phyloP scores from a whole-genome alignment of 768 basidiomycete species.

The Cyathus striatus region DNA sequence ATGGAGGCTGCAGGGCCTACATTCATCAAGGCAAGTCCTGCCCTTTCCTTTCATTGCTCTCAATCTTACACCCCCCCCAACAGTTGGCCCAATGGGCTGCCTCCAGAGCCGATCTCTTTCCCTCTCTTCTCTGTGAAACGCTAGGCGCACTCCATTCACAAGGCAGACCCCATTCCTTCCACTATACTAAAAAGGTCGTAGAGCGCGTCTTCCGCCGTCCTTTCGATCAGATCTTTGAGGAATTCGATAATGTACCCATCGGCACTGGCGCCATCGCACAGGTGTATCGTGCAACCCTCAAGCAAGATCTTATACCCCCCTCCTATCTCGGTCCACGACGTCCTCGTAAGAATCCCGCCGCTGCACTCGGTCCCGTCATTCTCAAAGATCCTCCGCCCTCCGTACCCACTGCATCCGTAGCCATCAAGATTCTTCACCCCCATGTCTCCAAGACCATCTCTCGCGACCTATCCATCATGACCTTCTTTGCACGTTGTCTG shows the following conservation, averaged over 20 bases:
- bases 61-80: conserved; percentile 3
- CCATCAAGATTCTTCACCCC: conserved; percentile 95
- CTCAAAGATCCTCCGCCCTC: conserved; percentile 63
- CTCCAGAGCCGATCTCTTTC: conserved; percentile 91
- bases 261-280: conserved; percentile 99
- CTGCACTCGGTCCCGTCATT: conserved; percentile 45
- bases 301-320: conserved; percentile 78
- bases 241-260: conserved; percentile 82
- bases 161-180: conserved; percentile 74
- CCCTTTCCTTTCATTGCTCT: conserved; percentile 9
- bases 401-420: conserved; percentile 82
- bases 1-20: conserved; percentile 97
- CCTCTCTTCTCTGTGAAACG: conserved; percentile 75
- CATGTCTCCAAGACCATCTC: conserved; percentile 74
- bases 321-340: conserved; percentile 79
- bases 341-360: conserved; percentile 39
- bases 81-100: conserved; percentile 99
- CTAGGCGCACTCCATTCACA: conserved; percentile 87
- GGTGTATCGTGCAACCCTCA: conserved; percentile 82
- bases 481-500: conserved; percentile 79
- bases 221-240: conserved; percentile 87
- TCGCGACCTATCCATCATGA: conserved; percentile 93
- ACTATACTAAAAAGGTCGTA: conserved; percentile 76
- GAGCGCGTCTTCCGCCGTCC: conserved; percentile 78
- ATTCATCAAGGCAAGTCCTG: conserved; percentile 77